These are phyloP conservation scores for Hericium erinaceus DNA, from an alignment of 768 basidiomycete species.

Conservation along the genomic window DNA sequence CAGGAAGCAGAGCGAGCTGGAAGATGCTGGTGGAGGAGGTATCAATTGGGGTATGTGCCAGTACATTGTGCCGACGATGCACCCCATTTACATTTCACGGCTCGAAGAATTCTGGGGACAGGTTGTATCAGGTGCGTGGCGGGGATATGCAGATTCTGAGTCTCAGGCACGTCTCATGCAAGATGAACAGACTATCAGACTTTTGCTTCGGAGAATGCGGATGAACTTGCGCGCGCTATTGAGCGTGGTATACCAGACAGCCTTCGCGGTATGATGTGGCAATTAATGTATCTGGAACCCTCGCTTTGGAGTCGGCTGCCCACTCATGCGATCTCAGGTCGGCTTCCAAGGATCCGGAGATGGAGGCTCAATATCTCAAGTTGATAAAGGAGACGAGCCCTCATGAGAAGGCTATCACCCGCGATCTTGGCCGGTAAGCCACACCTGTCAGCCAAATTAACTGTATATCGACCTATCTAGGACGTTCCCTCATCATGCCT, in stretches of 20 bases:
- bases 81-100: neutral
- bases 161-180: neutral
- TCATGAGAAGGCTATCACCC: slow-evolving; percentile 90
- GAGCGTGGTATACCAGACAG: slow-evolving; percentile 86
- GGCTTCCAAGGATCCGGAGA: slow-evolving; percentile 82
- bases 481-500: slow-evolving; percentile 95
- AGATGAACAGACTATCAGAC: slow-evolving; percentile 64
- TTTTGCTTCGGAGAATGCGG: slow-evolving; percentile 72
- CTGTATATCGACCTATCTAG: slow-evolving; percentile 26
- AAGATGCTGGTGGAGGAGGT: slow-evolving; percentile 20
- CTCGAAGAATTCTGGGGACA: slow-evolving; percentile 85
- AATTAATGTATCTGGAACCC: slow-evolving; percentile 59
- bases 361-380: slow-evolving; percentile 76
- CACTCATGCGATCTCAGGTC: slow-evolving; percentile 41
- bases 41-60: slow-evolving; percentile 70
- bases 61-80: neutral
- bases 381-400: slow-evolving; percentile 76
- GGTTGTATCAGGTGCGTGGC: slow-evolving; percentile 69
- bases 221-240: slow-evolving; percentile 80
- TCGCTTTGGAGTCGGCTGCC: neutral
- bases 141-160: neutral
- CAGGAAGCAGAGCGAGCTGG: slow-evolving; percentile 49
- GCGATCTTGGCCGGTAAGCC: slow-evolving; percentile 76
- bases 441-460: slow-evolving; percentile 1
- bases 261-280: slow-evolving; percentile 92